Evolutionary conservation across 2,329 filamentous ascomycete species (phyloP).

Genomic region (Microascus cirrosus): DNA sequence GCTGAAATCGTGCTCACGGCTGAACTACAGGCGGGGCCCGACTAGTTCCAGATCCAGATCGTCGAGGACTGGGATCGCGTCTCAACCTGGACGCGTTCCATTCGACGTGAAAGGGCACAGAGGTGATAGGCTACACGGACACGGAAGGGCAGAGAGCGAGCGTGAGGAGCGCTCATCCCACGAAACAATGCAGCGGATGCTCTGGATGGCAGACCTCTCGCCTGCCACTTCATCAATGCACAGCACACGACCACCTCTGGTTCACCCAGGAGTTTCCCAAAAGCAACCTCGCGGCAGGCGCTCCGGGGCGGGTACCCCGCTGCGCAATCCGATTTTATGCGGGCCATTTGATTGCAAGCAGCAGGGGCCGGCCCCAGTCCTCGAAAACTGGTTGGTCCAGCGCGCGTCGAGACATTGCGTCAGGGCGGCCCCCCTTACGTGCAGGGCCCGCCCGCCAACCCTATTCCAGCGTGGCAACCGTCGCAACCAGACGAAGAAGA

Average conservation of each 20-base stretch:
- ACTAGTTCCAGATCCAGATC: neutral
- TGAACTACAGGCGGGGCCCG: neutral
- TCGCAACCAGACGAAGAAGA: neutral
- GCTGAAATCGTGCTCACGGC: neutral
- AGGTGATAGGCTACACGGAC: neutral
- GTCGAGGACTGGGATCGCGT: neutral
- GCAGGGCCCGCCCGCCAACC: neutral
- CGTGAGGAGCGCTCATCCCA: neutral
- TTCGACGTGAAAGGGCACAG: neutral
- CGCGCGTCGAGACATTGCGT: conserved; percentile 3
- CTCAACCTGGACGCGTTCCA: neutral
- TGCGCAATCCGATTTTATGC: neutral
- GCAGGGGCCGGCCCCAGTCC: neutral
- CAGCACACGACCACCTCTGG: no score
- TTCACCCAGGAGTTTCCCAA: no score
- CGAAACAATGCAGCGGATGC: neutral
- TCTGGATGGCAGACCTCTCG: neutral
- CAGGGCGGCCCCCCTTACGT: neutral
- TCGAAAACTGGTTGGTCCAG: neutral
- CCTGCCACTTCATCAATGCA: no score
- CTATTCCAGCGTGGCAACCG: neutral
- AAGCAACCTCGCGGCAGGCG: neutral
- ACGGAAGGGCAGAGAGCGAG: neutral
- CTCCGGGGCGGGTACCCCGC: neutral
- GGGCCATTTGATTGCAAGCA: neutral